These are phyloP conservation scores for Schizosaccharomyces pombe DNA, from an alignment of 805 yeast genomes.

Conservation along the genomic window ASM294v3 CU329670.1:2121001-2121500, in stretches of 20 bases:
- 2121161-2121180: slow-evolving; percentile 8
- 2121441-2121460: slow-evolving; percentile 1
- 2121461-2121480: slow-evolving; percentile 5
- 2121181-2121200: slow-evolving; percentile 10
- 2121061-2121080: neutral
- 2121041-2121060: neutral
- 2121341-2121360: neutral
- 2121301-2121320: slow-evolving; percentile 7
- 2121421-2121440: neutral
- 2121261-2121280: slow-evolving; percentile 8
- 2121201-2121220: neutral
- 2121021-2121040: neutral
- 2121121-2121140: slow-evolving; percentile 7
- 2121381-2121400: slow-evolving; percentile 8
- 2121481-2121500: neutral
- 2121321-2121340: slow-evolving; percentile 7
- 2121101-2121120: neutral
- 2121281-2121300: slow-evolving; percentile 7
- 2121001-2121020: neutral
- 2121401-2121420: slow-evolving; percentile 8
- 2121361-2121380: neutral
- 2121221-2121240: neutral
- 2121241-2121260: neutral
- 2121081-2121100: neutral
- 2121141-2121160: slow-evolving; percentile 10